Percentiles rank a stretch among this genome's conserved stretches.
phyloP scores from a whole-genome alignment of 495 filamentous ascomycete species.

The Trichoderma erinaceum region DNA sequence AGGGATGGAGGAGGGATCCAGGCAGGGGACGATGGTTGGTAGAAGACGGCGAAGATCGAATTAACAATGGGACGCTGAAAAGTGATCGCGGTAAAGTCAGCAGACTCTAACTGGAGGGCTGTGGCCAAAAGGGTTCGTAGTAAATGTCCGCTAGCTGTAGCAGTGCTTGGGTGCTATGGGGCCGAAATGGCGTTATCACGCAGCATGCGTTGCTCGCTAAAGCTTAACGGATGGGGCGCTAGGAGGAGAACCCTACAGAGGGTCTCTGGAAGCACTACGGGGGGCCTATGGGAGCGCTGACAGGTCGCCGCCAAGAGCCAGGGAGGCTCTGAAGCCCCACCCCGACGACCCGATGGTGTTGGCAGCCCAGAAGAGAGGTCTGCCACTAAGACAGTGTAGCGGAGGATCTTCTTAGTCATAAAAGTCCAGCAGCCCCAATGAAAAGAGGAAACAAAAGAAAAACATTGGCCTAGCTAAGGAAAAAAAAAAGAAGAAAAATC shows the following conservation, averaged over 20 bases:
- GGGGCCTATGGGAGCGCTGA: neutral
- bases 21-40: neutral
- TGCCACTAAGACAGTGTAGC: neutral
- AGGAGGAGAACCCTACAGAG: neutral
- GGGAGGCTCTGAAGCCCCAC: neutral
- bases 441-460: neutral
- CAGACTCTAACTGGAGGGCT: neutral
- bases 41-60: neutral
- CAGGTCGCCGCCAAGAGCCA: neutral
- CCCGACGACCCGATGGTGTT: constrained; percentile 10
- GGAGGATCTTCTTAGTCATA: constrained; percentile 11
- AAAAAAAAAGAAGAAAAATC: no score
- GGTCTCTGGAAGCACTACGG: neutral
- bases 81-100: neutral
- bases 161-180: constrained; percentile 10
- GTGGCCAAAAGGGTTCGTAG: neutral
- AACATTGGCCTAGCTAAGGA: neutral
- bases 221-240: constrained; percentile 10
- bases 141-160: neutral
- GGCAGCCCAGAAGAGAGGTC: neutral
- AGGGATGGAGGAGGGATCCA: neutral
- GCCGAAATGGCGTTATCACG: constrained; percentile 10
- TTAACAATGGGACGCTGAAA: neutral
- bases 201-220: constrained; percentile 8
- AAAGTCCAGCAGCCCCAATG: constrained; percentile 1